phyloP scores from a whole-genome alignment of 345 rosid genomes.

The Brassica juncea region DNA sequence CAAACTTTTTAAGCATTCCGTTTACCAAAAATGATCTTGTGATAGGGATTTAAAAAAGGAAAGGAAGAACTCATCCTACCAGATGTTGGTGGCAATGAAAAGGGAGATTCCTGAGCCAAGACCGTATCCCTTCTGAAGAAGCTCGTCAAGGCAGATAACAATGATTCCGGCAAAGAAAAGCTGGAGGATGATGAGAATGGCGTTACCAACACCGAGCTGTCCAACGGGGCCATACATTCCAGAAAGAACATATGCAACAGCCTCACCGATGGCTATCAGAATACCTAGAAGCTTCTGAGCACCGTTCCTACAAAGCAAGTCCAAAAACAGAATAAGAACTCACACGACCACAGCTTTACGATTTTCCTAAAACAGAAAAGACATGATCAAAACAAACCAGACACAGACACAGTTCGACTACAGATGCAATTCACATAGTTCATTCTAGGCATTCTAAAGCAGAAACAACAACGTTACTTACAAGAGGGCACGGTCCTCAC shows the following conservation, averaged over 20 bases:
- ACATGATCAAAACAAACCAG: background rate
- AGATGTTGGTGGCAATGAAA: constrained; percentile 86
- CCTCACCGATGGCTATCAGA: constrained; percentile 75
- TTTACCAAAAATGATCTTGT: background rate
- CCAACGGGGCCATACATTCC: constrained; percentile 82
- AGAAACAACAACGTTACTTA: constrained; percentile 35
- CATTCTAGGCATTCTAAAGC: background rate
- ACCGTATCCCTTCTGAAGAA: constrained; percentile 82
- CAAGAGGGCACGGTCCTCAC: constrained; percentile 72
- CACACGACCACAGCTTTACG: background rate
- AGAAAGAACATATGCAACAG: constrained; percentile 81
- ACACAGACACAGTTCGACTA: background rate
- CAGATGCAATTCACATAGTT: background rate
- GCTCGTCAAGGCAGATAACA: constrained; percentile 81
- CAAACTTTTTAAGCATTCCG: background rate
- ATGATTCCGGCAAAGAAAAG: constrained; percentile 84
- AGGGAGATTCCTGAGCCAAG: constrained; percentile 84
- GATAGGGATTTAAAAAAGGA: background rate
- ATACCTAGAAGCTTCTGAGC: constrained; percentile 81
- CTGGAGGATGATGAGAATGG: constrained; percentile 72
- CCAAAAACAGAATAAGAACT: constrained; percentile 9
- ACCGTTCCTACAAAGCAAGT: constrained; percentile 55
- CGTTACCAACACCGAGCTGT: constrained; percentile 83
- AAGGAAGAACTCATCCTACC: constrained; percentile 44
- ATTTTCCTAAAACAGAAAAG: background rate